Evolutionary conservation across 805 yeast genomes (phyloP).

Genomic region (Wickerhamiella bombiphila): DNA sequence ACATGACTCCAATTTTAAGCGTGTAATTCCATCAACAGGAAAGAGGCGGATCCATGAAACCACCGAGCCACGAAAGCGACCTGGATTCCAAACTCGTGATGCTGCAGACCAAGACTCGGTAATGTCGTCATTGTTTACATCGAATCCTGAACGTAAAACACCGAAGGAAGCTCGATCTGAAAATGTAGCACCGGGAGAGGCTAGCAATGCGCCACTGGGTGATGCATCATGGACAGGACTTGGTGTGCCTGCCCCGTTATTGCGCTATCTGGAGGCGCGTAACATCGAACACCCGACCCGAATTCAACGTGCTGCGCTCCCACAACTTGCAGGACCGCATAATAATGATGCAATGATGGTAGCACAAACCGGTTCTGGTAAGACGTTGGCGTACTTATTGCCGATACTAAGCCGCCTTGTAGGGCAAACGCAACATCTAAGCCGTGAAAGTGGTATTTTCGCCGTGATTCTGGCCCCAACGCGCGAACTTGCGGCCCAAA

Average conservation of each 20-base stretch:
- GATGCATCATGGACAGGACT: conserved; percentile 58
- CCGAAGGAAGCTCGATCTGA: too few species aligned
- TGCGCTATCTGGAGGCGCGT: conserved; percentile 40
- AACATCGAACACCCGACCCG: conserved; percentile 49
- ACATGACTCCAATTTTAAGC: too few species aligned
- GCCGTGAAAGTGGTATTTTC: conserved; percentile 66
- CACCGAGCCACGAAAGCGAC: too few species aligned
- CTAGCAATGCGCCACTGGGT: conserved; percentile 78
- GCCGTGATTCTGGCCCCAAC: conserved; percentile 88
- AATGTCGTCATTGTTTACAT: conserved; percentile 75
- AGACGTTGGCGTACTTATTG: conserved; percentile 72
- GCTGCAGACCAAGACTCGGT: conserved; percentile 49
- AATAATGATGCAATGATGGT: conserved; percentile 68
- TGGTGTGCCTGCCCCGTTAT: conserved; percentile 44
- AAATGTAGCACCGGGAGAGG: conserved; percentile 21
- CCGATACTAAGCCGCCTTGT: conserved; percentile 70
- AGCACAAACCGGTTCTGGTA: conserved; percentile 98
- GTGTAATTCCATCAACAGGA: too few species aligned
- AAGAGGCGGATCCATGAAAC: too few species aligned
- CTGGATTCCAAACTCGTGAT: too few species aligned
- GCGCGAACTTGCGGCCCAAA: conserved; percentile 85
- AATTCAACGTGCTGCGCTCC: conserved; percentile 71
- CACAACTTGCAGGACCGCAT: conserved; percentile 34
- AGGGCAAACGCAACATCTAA: conserved; percentile 32
- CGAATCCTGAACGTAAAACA: conserved; percentile 50